A percentile compares a stretch with the other conserved stretches of the same genome.
Conservation (phyloP, 1,284 basidiomycete species). For the Trichosporon faecale region DNA sequence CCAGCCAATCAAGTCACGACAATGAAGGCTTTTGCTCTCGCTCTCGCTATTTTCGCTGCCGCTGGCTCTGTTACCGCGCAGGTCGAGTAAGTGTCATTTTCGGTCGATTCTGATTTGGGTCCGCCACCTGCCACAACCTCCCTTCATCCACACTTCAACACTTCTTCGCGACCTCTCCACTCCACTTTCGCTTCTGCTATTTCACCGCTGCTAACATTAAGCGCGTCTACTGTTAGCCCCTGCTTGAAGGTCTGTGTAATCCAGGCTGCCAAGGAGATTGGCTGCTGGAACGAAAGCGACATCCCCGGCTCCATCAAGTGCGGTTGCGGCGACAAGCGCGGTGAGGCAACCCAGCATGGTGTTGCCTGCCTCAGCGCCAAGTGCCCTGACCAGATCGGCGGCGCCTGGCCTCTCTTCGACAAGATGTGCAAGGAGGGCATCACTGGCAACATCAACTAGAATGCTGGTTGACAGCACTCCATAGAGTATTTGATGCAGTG, state of each 20-base stretch:
- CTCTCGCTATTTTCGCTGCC: neutral
- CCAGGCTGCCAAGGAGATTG: neutral
- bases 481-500: neutral
- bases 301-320: neutral
- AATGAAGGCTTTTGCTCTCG: neutral
- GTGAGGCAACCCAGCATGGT: neutral
- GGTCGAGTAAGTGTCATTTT: neutral
- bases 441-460: neutral
- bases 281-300: neutral
- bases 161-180: neutral
- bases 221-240: neutral
- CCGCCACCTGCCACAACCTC: too few species aligned
- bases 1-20: neutral
- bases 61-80: neutral
- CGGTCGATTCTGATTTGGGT: neutral
- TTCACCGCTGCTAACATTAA: neutral
- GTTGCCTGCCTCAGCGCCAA: neutral
- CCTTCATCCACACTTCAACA: neutral
- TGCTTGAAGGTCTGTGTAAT: neutral
- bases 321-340: neutral
- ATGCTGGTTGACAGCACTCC: neutral
- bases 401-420: neutral
- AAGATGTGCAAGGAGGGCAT: slow-evolving; percentile 2
- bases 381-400: neutral
- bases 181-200: neutral